Evolutionary conservation across 2,329 filamentous ascomycete genomes (phyloP).

Genomic region (Calonectria montana): DNA sequence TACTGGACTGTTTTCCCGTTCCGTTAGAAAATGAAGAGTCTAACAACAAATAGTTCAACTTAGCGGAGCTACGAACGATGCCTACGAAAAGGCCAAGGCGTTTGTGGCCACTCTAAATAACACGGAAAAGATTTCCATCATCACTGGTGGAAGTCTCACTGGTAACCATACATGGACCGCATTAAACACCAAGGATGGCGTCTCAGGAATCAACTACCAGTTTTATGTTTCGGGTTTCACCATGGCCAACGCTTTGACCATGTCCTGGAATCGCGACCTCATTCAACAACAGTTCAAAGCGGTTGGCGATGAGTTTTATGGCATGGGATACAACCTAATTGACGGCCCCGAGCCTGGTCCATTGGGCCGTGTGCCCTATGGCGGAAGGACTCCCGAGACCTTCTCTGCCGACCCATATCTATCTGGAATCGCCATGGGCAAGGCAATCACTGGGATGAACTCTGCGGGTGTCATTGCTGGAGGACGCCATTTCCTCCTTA

Average conservation of each 20-base stretch:
- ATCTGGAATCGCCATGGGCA: slow-evolving; percentile 79
- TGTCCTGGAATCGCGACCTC: slow-evolving; percentile 4
- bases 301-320: slow-evolving; percentile 7
- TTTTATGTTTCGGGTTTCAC: slow-evolving; percentile 15
- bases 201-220: slow-evolving; percentile 12
- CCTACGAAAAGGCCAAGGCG: slow-evolving; percentile 11
- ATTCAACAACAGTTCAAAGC: slow-evolving; percentile 10
- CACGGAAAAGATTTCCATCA: slow-evolving; percentile 12
- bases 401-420: slow-evolving; percentile 88
- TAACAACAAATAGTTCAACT: not conserved
- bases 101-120: slow-evolving; percentile 10
- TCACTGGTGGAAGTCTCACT: not conserved
- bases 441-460: slow-evolving; percentile 78
- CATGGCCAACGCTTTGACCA: slow-evolving; percentile 12
- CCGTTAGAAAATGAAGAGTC: not conserved
- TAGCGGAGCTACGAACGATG: not conserved
- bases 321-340: slow-evolving; percentile 13
- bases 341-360: slow-evolving; percentile 4
- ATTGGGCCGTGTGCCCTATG: slow-evolving; percentile 46
- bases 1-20: not conserved
- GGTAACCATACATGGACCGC: slow-evolving; percentile 9
- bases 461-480: slow-evolving; percentile 49
- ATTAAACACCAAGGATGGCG: slow-evolving; percentile 6
- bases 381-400: slow-evolving; percentile 90
- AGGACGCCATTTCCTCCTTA: not conserved